Base-by-base conservation (phyloP, 352 stramenopile species). In the Globisporangium acanthophoron region DNA sequence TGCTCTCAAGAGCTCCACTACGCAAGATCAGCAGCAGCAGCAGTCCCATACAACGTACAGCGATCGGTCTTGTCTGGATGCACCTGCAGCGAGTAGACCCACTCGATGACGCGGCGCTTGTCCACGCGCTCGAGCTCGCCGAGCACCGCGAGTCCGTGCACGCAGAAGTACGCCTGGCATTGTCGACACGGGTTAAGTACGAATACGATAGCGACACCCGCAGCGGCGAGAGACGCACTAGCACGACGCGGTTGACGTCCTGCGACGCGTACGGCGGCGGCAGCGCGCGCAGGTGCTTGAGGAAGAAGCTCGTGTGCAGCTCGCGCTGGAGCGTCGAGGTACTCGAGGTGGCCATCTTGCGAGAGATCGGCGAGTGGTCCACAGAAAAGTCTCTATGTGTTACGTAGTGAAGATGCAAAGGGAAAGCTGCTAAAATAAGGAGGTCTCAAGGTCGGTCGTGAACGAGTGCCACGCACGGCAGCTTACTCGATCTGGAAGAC, bases 401-500 rank as follows among this genome's bases (percentile, higher is more conserved):
- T 41, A 37, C 33, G 33, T 27, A 47, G 29, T 9, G 27, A 52
- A 49, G 20, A 60, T 20, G 20, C 9, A 15, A 41, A 52, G 20
- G 8, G 35, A 45, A 21, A 47, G 9, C 41, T 20, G 29, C 21
- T 33, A 33, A 31, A 51, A 45, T 45, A 45, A 45, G 40, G 40
- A 20, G 13, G 40, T 18, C 40, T 27, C 24, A 27, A 27, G 24
- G 24, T 27, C 1, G 24, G 24, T 20, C 40, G 3, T 3, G 13
- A 3, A 8, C 33, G 33, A 37, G 33, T 37, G 5, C 33, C 21
- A 12, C 7, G 49, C 49, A 21, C 15, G 16, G 12, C n/a, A 49
- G 29, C 49, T 85, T 85, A 94, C 73, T 94, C 85, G 61, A 93
- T 91, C 76, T 93, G 85, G 71, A 92, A 95, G 46, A 92, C 72